These are phyloP conservation scores for Boletus semigastroideus DNA, from an alignment of 1,284 basidiomycete species.

Conservation along the genomic window DNA sequence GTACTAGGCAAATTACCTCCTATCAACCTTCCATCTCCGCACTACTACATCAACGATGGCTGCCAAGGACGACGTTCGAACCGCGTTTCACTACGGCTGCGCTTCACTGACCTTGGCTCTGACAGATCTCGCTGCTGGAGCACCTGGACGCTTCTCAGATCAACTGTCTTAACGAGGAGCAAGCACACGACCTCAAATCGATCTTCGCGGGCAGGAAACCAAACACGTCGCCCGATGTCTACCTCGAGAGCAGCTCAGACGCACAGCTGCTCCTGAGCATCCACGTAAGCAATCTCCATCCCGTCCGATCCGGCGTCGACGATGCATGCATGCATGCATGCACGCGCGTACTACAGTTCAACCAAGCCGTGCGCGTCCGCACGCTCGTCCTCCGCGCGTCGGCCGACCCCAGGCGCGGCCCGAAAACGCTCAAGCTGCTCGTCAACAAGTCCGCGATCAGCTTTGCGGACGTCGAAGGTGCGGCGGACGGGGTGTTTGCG, in stretches of 20 bases:
- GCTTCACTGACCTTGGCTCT: conserved; percentile 8
- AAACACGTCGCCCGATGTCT: conserved; percentile 45
- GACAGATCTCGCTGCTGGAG: conserved; percentile 58
- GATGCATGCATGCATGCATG: too few species aligned
- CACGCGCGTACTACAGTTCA: conserved; percentile 51
- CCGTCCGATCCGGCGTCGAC: too few species aligned
- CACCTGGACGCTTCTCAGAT: conserved; percentile 60
- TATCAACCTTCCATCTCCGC: conserved; percentile 5
- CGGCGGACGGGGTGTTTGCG: conserved; percentile 47
- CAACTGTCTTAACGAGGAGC: conserved; percentile 76
- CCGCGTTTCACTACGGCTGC: neutral
- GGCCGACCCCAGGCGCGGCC: conserved; percentile 51
- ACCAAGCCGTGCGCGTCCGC: conserved; percentile 74
- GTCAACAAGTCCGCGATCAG: conserved; percentile 67
- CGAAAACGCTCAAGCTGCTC: conserved; percentile 65
- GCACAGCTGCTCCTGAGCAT: conserved; percentile 76
- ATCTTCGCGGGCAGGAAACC: conserved; percentile 52
- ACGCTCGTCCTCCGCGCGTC: conserved; percentile 64
- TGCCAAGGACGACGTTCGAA: conserved; percentile 31
- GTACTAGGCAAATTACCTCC: conserved; percentile 14
- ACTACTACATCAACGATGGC: conserved; percentile 19
- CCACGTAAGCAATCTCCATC: conserved; percentile 44
- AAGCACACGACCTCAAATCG: conserved; percentile 57
- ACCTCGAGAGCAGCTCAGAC: conserved; percentile 78
- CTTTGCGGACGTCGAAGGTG: conserved; percentile 65